Base-by-base conservation (phyloP, 2,329 filamentous ascomycete species). In the Fusarium nematophilum region DNA sequence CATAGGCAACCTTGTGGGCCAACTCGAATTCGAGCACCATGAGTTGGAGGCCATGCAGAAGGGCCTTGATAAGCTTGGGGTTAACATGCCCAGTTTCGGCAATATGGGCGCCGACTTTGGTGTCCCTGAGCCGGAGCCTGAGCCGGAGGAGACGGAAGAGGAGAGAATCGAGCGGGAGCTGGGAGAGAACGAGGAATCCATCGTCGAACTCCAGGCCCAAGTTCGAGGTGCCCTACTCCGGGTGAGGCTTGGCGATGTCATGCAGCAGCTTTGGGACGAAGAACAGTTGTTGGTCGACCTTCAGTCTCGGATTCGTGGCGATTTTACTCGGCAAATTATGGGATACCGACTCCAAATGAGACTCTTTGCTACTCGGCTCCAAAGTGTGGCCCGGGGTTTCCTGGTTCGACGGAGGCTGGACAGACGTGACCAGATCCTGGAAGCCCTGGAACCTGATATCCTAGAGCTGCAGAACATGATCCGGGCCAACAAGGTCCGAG, bases 21-120 rank as follows among this genome's bases (percentile, higher is more conserved):
- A 99, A 72, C 85, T 99, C 5, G 91, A 98, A 73, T 99, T 99
- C 70, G 95, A 97, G 71, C 92, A 98, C 70, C 94, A 98, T 78
- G 96, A 99, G 72, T 83, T 99, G 23, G 95, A 99, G 76, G 92
- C 93, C 59, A 97, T 93, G 78, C 95, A 99, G 72, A 97, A 97
- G 72, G 95, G 95, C 39, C 86, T 99, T 38, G 95, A 99, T 79
- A 96, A 95, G 76, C 89, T 96, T 61, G 96, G 96, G 49, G 86
- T 94, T 62, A 96, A 86, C 70, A 97, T 99, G 93, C 95, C 95
- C 31, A 97, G 92, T 79, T 99, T 99, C 79, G 93, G 93, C 50
- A 96, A 93, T 56, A 98, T 99, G 91, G 90, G 93, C 44, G 94
- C 93, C 61, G 94, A 95, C 71, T 97, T 99, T 80, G 93, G 92